Conservation (phyloP, 2,329 filamentous ascomycete genomes). For the Fusarium subglutinans region DNA sequence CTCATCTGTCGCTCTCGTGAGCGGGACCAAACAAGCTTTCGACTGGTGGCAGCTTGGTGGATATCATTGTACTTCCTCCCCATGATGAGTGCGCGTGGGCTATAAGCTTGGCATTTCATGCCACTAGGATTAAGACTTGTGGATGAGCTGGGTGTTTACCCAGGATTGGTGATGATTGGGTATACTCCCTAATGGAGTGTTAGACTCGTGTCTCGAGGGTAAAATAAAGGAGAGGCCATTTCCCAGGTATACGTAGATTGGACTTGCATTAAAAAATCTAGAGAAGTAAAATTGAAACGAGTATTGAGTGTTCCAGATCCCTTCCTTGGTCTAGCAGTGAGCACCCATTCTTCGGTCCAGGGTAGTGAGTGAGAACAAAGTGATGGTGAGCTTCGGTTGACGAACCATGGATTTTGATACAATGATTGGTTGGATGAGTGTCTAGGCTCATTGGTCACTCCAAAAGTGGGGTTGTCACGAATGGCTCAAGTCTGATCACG, state of each 20-base stretch:
- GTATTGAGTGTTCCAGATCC: too few species aligned
- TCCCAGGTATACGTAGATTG: too few species aligned
- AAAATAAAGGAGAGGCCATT: background rate
- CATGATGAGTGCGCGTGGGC: conserved; percentile 13
- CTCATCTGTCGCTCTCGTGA: conserved; percentile 17
- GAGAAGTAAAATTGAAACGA: background rate
- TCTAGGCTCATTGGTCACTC: background rate
- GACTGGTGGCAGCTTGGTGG: conserved; percentile 34
- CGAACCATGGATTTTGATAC: background rate
- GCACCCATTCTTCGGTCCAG: background rate
- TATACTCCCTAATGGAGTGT: fast-evolving
- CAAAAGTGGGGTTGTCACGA: background rate
- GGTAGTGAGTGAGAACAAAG: background rate
- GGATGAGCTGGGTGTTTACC: too few species aligned
- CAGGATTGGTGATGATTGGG: fast-evolving
- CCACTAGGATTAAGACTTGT: background rate
- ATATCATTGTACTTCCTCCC: conserved; percentile 29
- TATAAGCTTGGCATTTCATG: background rate
- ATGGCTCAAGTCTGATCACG: background rate
- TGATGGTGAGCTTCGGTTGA: background rate
- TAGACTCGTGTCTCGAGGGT: too few species aligned
- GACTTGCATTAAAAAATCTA: background rate
- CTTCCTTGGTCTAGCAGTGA: too few species aligned
- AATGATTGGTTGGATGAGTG: background rate
- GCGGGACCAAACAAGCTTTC: conserved; percentile 23